Percentiles rank a stretch among this genome's conserved stretches.
These are phyloP conservation scores for Colletotrichum kahawae DNA, from an alignment of 2,329 filamentous ascomycete genomes.

Conservation along the genomic window DNA sequence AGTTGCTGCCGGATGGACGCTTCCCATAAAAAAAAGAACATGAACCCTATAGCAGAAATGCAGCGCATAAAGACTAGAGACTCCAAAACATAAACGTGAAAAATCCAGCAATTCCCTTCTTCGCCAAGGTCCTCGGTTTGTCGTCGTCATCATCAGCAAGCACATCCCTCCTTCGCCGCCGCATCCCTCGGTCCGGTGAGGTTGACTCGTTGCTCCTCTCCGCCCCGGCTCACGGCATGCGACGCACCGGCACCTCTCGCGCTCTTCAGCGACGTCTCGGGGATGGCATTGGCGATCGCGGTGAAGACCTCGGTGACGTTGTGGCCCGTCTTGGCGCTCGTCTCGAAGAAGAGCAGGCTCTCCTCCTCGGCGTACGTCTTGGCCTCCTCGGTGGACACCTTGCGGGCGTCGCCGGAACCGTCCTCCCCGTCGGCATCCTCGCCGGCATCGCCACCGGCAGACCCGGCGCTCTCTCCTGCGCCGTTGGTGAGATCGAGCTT, in stretches of 20 bases:
- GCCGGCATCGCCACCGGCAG: slow-evolving; percentile 46
- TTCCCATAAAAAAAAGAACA: slow-evolving; percentile 10
- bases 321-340: slow-evolving; percentile 92
- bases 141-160: slow-evolving; percentile 63
- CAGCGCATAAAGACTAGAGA: slow-evolving; percentile 20
- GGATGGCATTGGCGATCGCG: slow-evolving; percentile 96
- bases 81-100: slow-evolving; percentile 5
- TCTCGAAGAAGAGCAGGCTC: slow-evolving; percentile 94
- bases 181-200: slow-evolving; percentile 75
- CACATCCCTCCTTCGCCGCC: slow-evolving; percentile 88
- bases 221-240: slow-evolving; percentile 61
- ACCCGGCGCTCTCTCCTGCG: slow-evolving; percentile 53
- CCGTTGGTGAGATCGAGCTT: slow-evolving; percentile 87
- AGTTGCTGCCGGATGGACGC: slow-evolving; percentile 12
- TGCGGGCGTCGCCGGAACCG: slow-evolving; percentile 73
- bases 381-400: slow-evolving; percentile 89
- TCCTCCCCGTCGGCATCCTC: slow-evolving; percentile 63
- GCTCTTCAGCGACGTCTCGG: slow-evolving; percentile 94
- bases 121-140: neutral
- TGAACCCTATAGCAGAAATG: slow-evolving; percentile 17
- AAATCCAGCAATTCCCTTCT: neutral
- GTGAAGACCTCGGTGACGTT: slow-evolving; percentile 98
- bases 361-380: slow-evolving; percentile 95
- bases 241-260: slow-evolving; percentile 73
- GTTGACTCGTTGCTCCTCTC: slow-evolving; percentile 77